Base-by-base conservation (phyloP, 768 basidiomycete species). In the Panellus pusillus region DNA sequence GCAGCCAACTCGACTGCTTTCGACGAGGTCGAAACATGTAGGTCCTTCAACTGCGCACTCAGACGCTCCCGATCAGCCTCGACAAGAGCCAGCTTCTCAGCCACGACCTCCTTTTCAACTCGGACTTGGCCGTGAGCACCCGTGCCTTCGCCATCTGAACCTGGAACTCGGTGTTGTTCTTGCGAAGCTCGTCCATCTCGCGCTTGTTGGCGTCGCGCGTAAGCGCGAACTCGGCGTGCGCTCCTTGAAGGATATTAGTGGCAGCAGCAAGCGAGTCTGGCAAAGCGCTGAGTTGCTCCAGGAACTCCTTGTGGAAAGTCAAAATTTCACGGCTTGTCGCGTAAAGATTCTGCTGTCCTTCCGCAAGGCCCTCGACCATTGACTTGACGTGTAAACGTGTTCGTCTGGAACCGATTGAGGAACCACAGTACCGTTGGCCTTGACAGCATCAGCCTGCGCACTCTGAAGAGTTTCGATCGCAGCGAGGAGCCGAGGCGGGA, bases 81-180 rank as follows among this genome's bases (percentile, higher is more conserved):
- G 0, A 74, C 74, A 19, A 73, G 72, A 19, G 67, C 70, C 28
- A 89, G 70, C 57, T 87, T 87, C 58, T 91, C 87, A 18, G 63
- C 69, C 42, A 91, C 66, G 35, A 81, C 72, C 44, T 92, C 91
- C 70, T 91, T 93, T 74, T 93, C 91, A 13, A 89, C 89, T 14
- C 88, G 83, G 6, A 87, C 79, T 64, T 89, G 86, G 0, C 89
- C 89, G 61, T 90, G 85, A 13, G 84, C 82, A 18, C 83, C 81
- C 89, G 86, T 45, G 91, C 87, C 70, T 89, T 90, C 12, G 83
- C 80, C 11, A 93, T 63, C 62, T 91, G 86, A 31, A 84, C 72
- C 63, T 91, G 89, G 44, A 83, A 75, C 7, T 92, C 90, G 8
- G 79, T 72, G 65, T 89, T 91, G 15, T 74, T 62, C 55, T 80